Percentiles rank a stretch among this genome's conserved stretches.
These are phyloP conservation scores for Osmozyma mogii DNA, from an alignment of 805 yeast species.

Conservation along the genomic window DNA sequence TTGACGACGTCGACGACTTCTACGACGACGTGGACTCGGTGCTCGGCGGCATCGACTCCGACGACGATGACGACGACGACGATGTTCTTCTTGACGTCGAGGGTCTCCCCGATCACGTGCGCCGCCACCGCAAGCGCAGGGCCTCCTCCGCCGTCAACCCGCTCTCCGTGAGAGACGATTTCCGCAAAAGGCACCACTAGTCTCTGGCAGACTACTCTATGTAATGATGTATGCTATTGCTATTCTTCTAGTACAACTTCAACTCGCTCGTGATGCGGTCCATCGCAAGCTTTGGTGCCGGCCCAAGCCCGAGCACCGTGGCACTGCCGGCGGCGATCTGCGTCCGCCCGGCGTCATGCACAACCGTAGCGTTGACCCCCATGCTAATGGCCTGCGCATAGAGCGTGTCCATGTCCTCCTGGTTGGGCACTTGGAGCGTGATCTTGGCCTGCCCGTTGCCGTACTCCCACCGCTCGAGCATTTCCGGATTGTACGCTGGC, in stretches of 20 bases:
- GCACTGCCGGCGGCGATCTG: constrained; percentile 95
- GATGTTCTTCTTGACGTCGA: constrained; percentile 30
- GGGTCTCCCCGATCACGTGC: constrained; percentile 17
- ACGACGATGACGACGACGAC: constrained; percentile 27
- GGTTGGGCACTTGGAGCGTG: constrained; percentile 63
- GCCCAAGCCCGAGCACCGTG: constrained; percentile 95
- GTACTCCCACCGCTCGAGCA: constrained; percentile 70
- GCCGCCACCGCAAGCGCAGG: constrained; percentile 21
- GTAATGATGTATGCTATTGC: neutral
- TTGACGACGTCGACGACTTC: constrained; percentile 37
- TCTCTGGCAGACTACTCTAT: neutral
- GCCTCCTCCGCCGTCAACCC: constrained; percentile 39
- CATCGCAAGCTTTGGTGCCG: constrained; percentile 77
- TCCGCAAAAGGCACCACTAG: constrained; percentile 8
- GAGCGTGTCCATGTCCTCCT: constrained; percentile 66
- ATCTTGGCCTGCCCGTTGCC: constrained; percentile 88
- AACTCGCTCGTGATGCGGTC: constrained; percentile 78
- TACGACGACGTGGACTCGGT: constrained; percentile 35
- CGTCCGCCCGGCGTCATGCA: constrained; percentile 96
- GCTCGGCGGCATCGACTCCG: constrained; percentile 25
- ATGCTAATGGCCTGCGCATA: constrained; percentile 75
- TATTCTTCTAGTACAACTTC: constrained; percentile 48
- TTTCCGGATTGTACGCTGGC: constrained; percentile 49
- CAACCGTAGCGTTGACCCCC: constrained; percentile 71
- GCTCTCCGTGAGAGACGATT: constrained; percentile 14